Conservation (phyloP, 2,329 filamentous ascomycete genomes). For the Monilinia polystroma region DNA sequence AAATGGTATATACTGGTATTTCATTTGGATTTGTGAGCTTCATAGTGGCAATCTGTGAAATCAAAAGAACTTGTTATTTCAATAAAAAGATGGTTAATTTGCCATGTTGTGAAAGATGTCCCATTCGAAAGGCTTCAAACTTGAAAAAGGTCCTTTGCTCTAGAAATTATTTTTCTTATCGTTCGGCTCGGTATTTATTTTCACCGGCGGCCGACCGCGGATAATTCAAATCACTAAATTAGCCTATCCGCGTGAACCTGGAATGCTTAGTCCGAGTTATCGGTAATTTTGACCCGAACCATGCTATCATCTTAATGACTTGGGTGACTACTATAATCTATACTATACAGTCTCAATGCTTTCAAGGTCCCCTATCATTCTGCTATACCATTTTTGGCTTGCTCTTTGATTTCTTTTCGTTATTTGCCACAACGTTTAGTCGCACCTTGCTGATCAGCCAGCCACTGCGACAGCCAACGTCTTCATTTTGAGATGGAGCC, state of each 20-base stretch:
- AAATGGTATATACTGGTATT: slow-evolving; percentile 92
- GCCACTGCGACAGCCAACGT: slow-evolving; percentile 24
- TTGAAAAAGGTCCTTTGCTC: slow-evolving; percentile 7
- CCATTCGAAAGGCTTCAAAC: neutral
- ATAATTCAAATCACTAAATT: neutral
- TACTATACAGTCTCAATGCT: slow-evolving; percentile 11
- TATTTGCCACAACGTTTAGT: neutral
- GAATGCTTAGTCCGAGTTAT: slow-evolving; percentile 17
- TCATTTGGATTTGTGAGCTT: slow-evolving; percentile 79
- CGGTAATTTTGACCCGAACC: slow-evolving; percentile 16
- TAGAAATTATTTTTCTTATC: slow-evolving; percentile 24
- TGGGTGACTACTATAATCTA: neutral
- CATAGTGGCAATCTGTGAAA: slow-evolving; percentile 50
- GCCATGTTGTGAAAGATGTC: slow-evolving; percentile 15
- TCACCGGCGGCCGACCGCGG: slow-evolving; percentile 5
- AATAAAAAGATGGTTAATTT: slow-evolving; percentile 1
- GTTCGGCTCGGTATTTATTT: neutral
- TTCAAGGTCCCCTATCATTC: slow-evolving; percentile 6
- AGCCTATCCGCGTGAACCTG: slow-evolving; percentile 9
- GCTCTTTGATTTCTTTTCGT: neutral
- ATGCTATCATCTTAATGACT: slow-evolving; percentile 9
- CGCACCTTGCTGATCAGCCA: slow-evolving; percentile 22
- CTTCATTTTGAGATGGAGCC: slow-evolving; percentile 39
- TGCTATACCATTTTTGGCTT: neutral
- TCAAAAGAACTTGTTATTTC: neutral